Percentiles rank a stretch among this genome's conserved stretches.
Conservation (phyloP, 2,329 filamentous ascomycete species). For the Aureobasidium sp. region DNA sequence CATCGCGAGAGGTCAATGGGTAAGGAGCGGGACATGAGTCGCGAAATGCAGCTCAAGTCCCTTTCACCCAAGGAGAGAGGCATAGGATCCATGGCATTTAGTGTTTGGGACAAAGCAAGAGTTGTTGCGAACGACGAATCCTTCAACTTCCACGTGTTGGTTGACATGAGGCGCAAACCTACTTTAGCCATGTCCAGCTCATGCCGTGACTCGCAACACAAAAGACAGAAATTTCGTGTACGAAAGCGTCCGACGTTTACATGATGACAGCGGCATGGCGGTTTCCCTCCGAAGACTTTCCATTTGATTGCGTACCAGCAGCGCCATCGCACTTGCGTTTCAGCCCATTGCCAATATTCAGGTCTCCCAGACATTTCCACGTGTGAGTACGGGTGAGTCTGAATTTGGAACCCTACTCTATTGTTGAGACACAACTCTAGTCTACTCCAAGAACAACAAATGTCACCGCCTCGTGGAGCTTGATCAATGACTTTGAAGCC, state of each 20-base stretch:
- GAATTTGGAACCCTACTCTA: background rate
- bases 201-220: background rate
- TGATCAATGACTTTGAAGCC: background rate
- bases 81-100: background rate
- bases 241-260: background rate
- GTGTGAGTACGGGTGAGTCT: background rate
- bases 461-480: background rate
- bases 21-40: background rate
- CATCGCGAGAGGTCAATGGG: background rate
- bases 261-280: constrained; percentile 3
- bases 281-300: background rate
- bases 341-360: background rate
- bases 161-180: background rate
- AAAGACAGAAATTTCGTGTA: background rate
- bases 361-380: background rate
- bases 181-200: background rate
- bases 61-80: background rate
- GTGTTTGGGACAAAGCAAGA: background rate
- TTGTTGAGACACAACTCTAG: background rate
- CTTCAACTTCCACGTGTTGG: background rate
- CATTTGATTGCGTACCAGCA: background rate
- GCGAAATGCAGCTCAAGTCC: background rate
- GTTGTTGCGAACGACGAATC: background rate
- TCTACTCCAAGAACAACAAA: background rate
- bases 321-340: background rate